Evolutionary conservation across 73 alveolate genomes (phyloP).

Genomic region (Blepharisma stoltei): DNA sequence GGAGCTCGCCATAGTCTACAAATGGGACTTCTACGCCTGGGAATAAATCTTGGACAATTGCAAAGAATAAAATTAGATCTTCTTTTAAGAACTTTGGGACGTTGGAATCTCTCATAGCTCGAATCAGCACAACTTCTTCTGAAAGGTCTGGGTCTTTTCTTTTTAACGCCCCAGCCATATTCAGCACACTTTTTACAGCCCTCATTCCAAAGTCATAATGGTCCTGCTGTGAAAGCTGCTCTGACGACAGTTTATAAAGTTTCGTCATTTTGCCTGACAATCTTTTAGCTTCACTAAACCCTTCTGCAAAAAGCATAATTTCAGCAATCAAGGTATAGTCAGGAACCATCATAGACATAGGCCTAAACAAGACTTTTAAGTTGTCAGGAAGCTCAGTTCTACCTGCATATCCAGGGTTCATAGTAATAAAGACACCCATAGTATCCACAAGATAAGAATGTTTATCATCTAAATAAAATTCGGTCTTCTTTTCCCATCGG

Average conservation of each 20-base stretch:
- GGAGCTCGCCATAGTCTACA: conserved; percentile 92
- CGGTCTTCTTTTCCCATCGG: conserved; percentile 51
- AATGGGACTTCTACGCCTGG: conserved; percentile 90
- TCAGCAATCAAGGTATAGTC: conserved; percentile 99
- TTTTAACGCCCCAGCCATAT: conserved; percentile 99
- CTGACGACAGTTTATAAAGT: conserved; percentile 71
- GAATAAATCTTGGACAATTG: conserved; percentile 96
- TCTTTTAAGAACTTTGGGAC: conserved; percentile 98
- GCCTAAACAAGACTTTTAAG: conserved; percentile 95
- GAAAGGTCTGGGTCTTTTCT: conserved; percentile 89
- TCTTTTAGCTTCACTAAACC: conserved; percentile 96
- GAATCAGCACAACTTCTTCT: conserved; percentile 98
- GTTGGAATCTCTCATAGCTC: conserved; percentile 99
- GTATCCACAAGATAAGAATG: conserved; percentile 71
- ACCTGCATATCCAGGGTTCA: conserved; percentile 99
- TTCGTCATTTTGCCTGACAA: conserved; percentile 95
- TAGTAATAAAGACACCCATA: conserved; percentile 96
- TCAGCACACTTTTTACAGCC: conserved; percentile 97
- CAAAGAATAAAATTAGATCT: conserved; percentile 96
- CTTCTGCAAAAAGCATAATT: conserved; percentile 99
- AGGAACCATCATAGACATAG: conserved; percentile 99
- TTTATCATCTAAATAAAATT: conserved; percentile 50
- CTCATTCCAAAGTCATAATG: conserved; percentile 99
- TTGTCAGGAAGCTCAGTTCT: conserved; percentile 99
- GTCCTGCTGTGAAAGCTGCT: conserved; percentile 94